These are phyloP conservation scores for Solanum bulbocastanum DNA, from an alignment of 257 asterid genomes.

Conservation along the genomic window DNA sequence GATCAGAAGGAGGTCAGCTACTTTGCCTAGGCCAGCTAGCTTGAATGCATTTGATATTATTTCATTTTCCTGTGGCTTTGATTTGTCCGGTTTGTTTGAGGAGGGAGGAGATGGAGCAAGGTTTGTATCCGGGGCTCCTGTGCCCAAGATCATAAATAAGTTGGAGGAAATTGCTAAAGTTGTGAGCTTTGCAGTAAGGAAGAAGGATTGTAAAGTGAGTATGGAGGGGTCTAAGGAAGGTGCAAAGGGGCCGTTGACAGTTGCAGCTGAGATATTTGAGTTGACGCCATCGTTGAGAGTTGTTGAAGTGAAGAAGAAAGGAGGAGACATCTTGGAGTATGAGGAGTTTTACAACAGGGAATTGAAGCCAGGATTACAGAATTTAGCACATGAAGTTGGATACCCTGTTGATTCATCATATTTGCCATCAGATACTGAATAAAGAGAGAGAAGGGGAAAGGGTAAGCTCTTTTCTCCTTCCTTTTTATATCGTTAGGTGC, in stretches of 20 bases:
- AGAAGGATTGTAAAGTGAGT: conserved; percentile 79
- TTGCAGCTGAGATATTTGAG: conserved; percentile 91
- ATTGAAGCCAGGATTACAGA: conserved; percentile 60
- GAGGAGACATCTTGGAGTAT: conserved; percentile 64
- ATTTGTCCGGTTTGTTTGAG: conserved; percentile 82
- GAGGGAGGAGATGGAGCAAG: conserved; percentile 70
- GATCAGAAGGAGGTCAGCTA: conserved; percentile 27
- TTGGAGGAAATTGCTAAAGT: conserved; percentile 87
- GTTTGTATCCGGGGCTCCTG: conserved; percentile 73
- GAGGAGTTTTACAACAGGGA: conserved; percentile 69
- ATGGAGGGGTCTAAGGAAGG: conserved; percentile 80
- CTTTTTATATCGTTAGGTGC: background rate
- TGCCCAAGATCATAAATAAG: conserved; percentile 53
- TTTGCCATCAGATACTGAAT: conserved; percentile 55
- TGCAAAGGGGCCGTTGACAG: conserved; percentile 81
- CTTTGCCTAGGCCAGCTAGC: conserved; percentile 75
- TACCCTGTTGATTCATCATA: conserved; percentile 18
- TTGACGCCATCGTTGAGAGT: conserved; percentile 79
- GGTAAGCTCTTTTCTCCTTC: conserved; percentile 14
- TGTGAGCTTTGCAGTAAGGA: conserved; percentile 82
- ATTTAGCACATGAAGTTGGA: conserved; percentile 26
- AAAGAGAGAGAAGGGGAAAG: conserved; percentile 20
- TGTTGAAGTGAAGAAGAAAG: conserved; percentile 83
- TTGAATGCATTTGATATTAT: conserved; percentile 89
- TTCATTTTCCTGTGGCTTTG: conserved; percentile 80